Base-by-base conservation (phyloP, 2,329 filamentous ascomycete genomes). In the Colletotrichum ledebouriae region DNA sequence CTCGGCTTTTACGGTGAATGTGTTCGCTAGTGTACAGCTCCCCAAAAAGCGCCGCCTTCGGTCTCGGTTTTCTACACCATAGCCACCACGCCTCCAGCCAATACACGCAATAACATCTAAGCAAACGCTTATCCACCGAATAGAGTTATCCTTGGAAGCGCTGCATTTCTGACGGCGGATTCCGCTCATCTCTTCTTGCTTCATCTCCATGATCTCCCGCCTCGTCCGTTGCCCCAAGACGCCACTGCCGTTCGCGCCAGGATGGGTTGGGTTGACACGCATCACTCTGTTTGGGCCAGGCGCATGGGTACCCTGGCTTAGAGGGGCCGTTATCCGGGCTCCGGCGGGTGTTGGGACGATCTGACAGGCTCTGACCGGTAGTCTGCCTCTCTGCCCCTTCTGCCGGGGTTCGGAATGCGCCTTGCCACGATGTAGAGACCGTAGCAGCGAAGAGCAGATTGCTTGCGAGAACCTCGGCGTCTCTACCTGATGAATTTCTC, bases 51-150 rank as follows among this genome's bases (percentile, higher is more conserved):
- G 25, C 11, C 33, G n/a, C 37, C 50, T 42, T 67, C 58, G 63
- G 63, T 67, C 50, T 67, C 63, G 63, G 63, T 67, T 67, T 62
- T 50, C 56, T 4, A 22, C 22, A 22, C 22, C 22, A 22, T 3
- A 22, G 22, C 22, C 46, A 37, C 47, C 9, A 17, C 39, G 37
- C 29, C 17, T 17, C 17, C 17, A 17, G n/a, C 37, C 29, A 11
- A 46, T 46, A 46, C 37, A 33, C 9, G 20, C 34, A 42, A 49
- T 42, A 56, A 62, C 29, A 44, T 7, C 58, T 25, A 62, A 56
- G 58, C 41, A 52, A 62, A 62, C 49, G 49, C 49, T 34, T 56
- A 50, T 57, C 63, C 57, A 56, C 50, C 42, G 11, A 50, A 67
- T 62, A 56, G 34, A 67, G 58, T 67, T 66, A 49, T 50, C 60